Percentiles rank a stretch among this genome's conserved stretches.
Evolutionary conservation across 495 filamentous ascomycete genomes (phyloP).

Genomic region (Eremomyces bilateralis): DNA sequence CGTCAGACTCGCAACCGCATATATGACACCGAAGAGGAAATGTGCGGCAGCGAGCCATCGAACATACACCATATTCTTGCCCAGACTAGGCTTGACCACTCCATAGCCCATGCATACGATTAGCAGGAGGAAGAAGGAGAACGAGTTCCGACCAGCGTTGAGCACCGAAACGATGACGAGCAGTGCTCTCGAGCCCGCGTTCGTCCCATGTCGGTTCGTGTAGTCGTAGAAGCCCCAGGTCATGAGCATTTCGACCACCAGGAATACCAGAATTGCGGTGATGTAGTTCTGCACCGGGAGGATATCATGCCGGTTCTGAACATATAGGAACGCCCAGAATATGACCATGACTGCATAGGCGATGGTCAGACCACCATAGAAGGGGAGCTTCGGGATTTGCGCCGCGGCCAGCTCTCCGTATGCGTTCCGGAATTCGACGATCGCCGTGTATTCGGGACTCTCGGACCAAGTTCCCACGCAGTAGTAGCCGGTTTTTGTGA

Average conservation of each 20-base stretch:
- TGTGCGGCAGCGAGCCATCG: slow-evolving; percentile 77
- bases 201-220: slow-evolving; percentile 70
- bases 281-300: slow-evolving; percentile 99
- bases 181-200: slow-evolving; percentile 58
- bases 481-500: slow-evolving; percentile 85
- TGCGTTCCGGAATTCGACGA: slow-evolving; percentile 82
- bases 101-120: slow-evolving; percentile 99
- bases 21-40: slow-evolving; percentile 88
- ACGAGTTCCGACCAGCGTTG: slow-evolving; percentile 84
- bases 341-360: slow-evolving; percentile 71
- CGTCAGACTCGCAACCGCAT: slow-evolving; percentile 71
- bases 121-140: slow-evolving; percentile 94
- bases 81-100: slow-evolving; percentile 86
- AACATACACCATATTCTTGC: slow-evolving; percentile 83
- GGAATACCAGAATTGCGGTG: slow-evolving; percentile 85
- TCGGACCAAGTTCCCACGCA: slow-evolving; percentile 60
- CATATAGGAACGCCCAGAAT: slow-evolving; percentile 91
- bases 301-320: slow-evolving; percentile 83
- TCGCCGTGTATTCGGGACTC: slow-evolving; percentile 45
- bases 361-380: slow-evolving; percentile 89
- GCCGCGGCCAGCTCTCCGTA: slow-evolving; percentile 90
- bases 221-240: slow-evolving; percentile 99
- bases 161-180: slow-evolving; percentile 80
- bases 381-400: slow-evolving; percentile 91
- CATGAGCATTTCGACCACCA: slow-evolving; percentile 88